Evolutionary conservation across 2,329 filamentous ascomycete species (phyloP).

Genomic region (Penicillium hesseltinei): DNA sequence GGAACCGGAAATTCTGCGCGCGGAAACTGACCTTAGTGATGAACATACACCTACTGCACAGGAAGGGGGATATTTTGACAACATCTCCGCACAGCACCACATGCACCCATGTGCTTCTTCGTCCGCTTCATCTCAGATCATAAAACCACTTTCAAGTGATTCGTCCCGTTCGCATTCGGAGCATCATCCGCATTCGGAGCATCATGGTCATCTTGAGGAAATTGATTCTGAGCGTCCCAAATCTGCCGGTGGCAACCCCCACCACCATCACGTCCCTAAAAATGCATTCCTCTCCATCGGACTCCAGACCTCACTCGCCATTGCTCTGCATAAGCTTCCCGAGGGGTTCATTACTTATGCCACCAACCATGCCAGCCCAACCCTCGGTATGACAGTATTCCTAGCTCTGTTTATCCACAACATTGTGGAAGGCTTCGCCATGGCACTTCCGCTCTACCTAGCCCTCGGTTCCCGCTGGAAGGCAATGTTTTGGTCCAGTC

Average conservation of each 20-base stretch:
- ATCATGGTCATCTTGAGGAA: constrained; percentile 12
- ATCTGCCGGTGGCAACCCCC: constrained; percentile 44
- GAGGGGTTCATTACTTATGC: constrained; percentile 88
- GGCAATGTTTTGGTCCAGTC: constrained; percentile 79
- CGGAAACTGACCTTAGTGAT: not conserved
- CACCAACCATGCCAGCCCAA: constrained; percentile 91
- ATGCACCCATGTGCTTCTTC: not conserved
- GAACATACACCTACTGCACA: constrained; percentile 1
- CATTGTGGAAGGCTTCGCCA: constrained; percentile 93
- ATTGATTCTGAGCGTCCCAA: constrained; percentile 9
- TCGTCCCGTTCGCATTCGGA: not conserved
- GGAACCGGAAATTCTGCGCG: constrained; percentile 14
- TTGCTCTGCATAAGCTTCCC: constrained; percentile 93
- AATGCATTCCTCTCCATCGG: constrained; percentile 94
- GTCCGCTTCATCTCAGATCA: constrained; percentile 11
- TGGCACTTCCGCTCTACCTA: constrained; percentile 89
- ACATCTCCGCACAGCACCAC: constrained; percentile 10
- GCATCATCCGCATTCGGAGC: not conserved
- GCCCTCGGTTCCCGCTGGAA: constrained; percentile 75
- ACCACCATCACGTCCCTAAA: constrained; percentile 92
- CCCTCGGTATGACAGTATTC: constrained; percentile 86
- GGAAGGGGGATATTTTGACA: constrained; percentile 18
- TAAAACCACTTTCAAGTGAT: constrained; percentile 5
- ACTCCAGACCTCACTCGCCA: constrained; percentile 92
- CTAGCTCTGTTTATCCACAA: constrained; percentile 97